Evolutionary conservation across 306 rosid species (phyloP).

Genomic region (Rosa chinensis): DNA sequence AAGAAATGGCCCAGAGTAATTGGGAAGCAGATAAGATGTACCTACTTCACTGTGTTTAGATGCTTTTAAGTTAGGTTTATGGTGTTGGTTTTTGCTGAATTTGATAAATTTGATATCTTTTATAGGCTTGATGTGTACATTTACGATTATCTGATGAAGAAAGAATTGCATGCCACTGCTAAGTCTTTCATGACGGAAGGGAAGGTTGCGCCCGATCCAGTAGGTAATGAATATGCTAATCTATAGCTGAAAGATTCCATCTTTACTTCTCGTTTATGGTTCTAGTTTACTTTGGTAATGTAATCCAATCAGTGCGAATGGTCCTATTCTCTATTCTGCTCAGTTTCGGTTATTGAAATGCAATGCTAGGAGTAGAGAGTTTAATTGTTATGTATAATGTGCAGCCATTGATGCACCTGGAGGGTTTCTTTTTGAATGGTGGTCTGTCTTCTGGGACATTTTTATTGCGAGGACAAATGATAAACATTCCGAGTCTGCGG

Average conservation of each 20-base stretch:
- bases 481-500: constrained; percentile 92
- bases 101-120: constrained; percentile 6
- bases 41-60: background rate
- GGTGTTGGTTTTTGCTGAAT: background rate
- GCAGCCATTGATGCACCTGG: constrained; percentile 99
- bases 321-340: background rate
- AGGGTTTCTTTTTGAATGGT: constrained; percentile 95
- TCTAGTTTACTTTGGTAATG: background rate
- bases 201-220: constrained; percentile 93
- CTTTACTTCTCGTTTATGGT: background rate
- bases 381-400: constrained; percentile 21
- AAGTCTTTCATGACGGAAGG: constrained; percentile 95
- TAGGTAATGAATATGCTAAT: constrained; percentile 50
- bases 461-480: constrained; percentile 89
- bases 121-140: constrained; percentile 95
- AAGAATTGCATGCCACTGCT: constrained; percentile 85
- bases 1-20: constrained; percentile 80
- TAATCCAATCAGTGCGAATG: background rate
- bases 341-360: background rate
- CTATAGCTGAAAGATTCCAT: background rate
- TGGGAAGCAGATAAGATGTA: constrained; percentile 99
- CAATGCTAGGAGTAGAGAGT: background rate
- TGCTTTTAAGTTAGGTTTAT: background rate
- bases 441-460: constrained; percentile 98
- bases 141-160: constrained; percentile 91